Conservation (phyloP, 805 yeast genomes). For the Saccharomycopsis sp. region DNA sequence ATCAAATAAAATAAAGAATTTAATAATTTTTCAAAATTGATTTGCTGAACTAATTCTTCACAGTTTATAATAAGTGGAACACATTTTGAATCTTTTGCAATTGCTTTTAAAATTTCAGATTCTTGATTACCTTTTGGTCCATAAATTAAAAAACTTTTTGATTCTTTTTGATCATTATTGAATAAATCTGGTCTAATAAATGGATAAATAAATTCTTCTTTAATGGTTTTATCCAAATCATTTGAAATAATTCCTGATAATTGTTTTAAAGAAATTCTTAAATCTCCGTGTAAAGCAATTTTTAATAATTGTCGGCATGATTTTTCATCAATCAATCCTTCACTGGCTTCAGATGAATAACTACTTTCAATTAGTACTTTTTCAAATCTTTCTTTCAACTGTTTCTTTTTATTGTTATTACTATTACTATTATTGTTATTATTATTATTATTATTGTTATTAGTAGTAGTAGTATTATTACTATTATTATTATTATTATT, state of each 20-base stretch:
- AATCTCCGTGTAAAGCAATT: constrained; percentile 84
- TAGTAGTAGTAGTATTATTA: no score
- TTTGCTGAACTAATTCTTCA: background rate
- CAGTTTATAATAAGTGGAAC: constrained; percentile 1
- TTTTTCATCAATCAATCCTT: constrained; percentile 64
- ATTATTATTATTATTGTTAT: no score
- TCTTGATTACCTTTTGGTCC: constrained; percentile 99
- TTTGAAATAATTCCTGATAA: constrained; percentile 83
- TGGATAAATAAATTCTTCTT: constrained; percentile 94
- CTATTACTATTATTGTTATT: no score
- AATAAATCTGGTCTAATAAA: constrained; percentile 89
- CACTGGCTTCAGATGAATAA: constrained; percentile 30
- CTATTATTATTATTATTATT: no score
- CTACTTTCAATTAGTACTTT: constrained; percentile 19
- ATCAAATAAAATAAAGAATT: constrained; percentile 82
- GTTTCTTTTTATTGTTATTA: no score
- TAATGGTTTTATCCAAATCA: constrained; percentile 64
- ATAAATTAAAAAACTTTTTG: constrained; percentile 88
- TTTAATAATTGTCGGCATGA: constrained; percentile 80
- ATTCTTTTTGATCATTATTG: constrained; percentile 85
- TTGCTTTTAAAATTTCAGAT: constrained; percentile 94
- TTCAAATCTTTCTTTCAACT: constrained; percentile 1
- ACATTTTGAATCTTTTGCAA: constrained; percentile 75
- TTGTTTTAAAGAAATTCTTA: constrained; percentile 90
- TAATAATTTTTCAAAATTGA: constrained; percentile 84